phyloP scores from a whole-genome alignment of 495 filamentous ascomycete species.

The Hypoxylon cercidicola region DNA sequence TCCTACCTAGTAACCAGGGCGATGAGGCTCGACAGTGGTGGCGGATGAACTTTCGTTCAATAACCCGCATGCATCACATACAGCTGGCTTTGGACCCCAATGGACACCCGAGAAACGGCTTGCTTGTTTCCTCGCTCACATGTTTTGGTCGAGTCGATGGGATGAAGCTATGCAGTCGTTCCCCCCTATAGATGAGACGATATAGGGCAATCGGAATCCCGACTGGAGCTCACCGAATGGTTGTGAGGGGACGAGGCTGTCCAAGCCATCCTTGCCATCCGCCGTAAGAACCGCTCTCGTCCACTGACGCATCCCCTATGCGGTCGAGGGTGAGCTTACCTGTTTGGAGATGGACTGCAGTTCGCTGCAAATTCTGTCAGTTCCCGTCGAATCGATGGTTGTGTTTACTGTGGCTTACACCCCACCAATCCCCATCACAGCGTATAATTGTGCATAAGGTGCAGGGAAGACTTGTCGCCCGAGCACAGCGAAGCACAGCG shows the following conservation, averaged over 20 bases:
- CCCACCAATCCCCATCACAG: constrained; percentile 36
- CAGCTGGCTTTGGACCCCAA: constrained; percentile 18
- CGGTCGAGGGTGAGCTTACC: constrained; percentile 22
- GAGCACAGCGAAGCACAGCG: constrained; percentile 21
- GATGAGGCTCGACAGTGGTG: constrained; percentile 24
- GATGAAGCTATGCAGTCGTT: constrained; percentile 28
- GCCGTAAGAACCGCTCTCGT: constrained; percentile 16
- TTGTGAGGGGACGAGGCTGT: constrained; percentile 32
- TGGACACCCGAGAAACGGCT: constrained; percentile 37
- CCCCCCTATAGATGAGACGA: constrained; percentile 23
- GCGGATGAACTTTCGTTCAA: constrained; percentile 15
- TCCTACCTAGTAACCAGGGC: constrained; percentile 33
- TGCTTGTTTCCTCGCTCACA: constrained; percentile 16
- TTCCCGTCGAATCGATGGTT: constrained; percentile 41
- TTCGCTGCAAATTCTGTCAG: constrained; percentile 21
- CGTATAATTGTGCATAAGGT: constrained; percentile 38
- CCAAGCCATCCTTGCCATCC: constrained; percentile 18
- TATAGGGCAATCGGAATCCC: constrained; percentile 33
- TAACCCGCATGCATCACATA: constrained; percentile 10
- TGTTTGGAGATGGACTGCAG: constrained; percentile 35
- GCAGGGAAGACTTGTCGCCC: constrained; percentile 37
- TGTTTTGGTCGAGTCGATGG: constrained; percentile 15
- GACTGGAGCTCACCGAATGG: constrained; percentile 28
- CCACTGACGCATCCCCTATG: constrained; percentile 24
- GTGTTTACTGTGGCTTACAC: constrained; percentile 40